phyloP scores from a whole-genome alignment of 192 early-diverging fungal genomes.

The Rhizoclosmatium sp. region DNA sequence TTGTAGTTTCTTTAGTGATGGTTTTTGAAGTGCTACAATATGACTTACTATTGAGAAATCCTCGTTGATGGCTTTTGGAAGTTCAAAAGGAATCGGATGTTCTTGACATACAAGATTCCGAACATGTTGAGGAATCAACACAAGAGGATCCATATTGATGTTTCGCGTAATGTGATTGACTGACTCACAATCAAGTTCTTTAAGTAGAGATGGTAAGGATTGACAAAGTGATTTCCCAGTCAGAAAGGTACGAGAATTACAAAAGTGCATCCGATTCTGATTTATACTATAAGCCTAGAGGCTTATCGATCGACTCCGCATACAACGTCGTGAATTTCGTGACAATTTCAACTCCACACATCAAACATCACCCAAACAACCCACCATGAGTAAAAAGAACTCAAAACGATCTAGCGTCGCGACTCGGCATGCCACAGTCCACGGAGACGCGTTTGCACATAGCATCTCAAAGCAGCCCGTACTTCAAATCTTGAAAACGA shows the following conservation, averaged over 20 bases:
- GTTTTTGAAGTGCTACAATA: slow-evolving; percentile 9
- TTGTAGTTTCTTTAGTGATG: not conserved
- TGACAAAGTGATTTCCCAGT: no score
- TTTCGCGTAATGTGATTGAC: no score
- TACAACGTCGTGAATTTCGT: no score
- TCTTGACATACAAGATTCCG: not conserved
- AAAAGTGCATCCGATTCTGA: no score
- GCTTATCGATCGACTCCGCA: no score
- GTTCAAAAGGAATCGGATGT: not conserved
- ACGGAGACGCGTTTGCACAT: not conserved
- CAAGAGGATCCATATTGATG: slow-evolving; percentile 10
- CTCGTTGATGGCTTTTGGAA: not conserved
- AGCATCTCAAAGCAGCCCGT: not conserved
- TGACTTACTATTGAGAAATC: slow-evolving; percentile 17
- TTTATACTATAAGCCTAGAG: no score
- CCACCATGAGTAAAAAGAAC: not conserved
- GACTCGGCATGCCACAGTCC: not conserved
- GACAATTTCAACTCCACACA: no score
- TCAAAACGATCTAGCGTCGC: slow-evolving; percentile 6
- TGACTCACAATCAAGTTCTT: no score
- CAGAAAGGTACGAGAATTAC: no score
- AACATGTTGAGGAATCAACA: slow-evolving; percentile 13
- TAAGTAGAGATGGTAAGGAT: no score
- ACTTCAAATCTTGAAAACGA: slow-evolving; percentile 19
- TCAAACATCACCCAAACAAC: not conserved